These are phyloP conservation scores for Trichoderma arundinaceum DNA, from an alignment of 2,329 filamentous ascomycete genomes.

Conservation along the genomic window DNA sequence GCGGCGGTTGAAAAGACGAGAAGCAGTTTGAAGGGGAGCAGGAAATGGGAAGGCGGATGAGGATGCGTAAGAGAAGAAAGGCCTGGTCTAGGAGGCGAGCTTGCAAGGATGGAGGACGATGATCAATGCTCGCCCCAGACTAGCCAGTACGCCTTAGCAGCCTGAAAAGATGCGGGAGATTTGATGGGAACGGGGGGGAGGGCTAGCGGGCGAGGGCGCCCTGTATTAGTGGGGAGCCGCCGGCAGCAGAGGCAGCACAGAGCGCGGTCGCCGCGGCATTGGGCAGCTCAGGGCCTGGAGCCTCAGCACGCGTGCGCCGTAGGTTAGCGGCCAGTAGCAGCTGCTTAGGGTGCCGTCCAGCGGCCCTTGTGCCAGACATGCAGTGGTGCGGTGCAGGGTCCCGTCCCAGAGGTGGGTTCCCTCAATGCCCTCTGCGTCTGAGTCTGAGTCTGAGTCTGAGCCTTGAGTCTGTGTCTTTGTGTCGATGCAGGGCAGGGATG, in stretches of 20 bases:
- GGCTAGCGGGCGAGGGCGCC: slow-evolving; percentile 26
- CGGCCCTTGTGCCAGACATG: slow-evolving; percentile 3
- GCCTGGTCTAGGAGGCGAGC: slow-evolving; percentile 8
- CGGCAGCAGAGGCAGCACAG: slow-evolving; percentile 15
- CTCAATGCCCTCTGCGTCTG: slow-evolving; percentile 14
- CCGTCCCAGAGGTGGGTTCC: slow-evolving; percentile 23
- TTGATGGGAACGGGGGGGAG: slow-evolving; percentile 27
- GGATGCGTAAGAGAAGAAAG: slow-evolving; percentile 22
- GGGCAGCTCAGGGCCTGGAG: slow-evolving; percentile 11
- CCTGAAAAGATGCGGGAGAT: slow-evolving; percentile 28
- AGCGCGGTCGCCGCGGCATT: slow-evolving; percentile 24
- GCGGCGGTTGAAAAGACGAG: slow-evolving; percentile 3
- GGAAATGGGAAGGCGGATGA: not conserved
- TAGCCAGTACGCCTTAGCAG: slow-evolving; percentile 12
- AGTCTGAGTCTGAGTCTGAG: too few relatives aligned
- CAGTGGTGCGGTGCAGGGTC: slow-evolving; percentile 30
- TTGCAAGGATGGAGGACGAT: slow-evolving; percentile 26
- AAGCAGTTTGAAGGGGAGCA: slow-evolving; percentile 13
- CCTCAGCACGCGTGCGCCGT: slow-evolving; percentile 15
- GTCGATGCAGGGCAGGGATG: not conserved
- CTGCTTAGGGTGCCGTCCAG: not conserved
- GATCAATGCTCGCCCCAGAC: slow-evolving; percentile 29
- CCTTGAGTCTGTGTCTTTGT: not conserved
- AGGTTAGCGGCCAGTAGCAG: not conserved
- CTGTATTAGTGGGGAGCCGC: slow-evolving; percentile 22